A percentile compares a stretch with the other conserved stretches of the same genome.
phyloP scores from a whole-genome alignment of 495 filamentous ascomycete genomes.

The Halenospora varia region DNA sequence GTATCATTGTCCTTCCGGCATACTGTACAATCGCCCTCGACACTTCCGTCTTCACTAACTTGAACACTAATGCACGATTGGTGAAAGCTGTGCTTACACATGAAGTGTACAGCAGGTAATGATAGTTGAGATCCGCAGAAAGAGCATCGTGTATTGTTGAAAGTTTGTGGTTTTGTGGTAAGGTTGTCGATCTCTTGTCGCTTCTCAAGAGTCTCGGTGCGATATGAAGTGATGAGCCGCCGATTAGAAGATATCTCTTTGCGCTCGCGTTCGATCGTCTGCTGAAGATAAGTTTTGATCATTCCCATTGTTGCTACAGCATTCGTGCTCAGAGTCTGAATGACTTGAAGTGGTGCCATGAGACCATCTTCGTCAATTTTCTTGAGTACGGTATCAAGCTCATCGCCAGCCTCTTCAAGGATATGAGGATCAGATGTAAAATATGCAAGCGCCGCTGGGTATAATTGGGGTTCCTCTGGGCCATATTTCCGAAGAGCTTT shows the following conservation, averaged over 20 bases:
- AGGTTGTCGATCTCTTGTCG: conserved; percentile 73
- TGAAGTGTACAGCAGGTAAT: conserved; percentile 86
- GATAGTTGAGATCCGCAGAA: conserved; percentile 73
- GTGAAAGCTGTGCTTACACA: conserved; percentile 96
- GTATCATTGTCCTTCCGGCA: conserved; percentile 81
- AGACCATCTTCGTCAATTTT: conserved; percentile 87
- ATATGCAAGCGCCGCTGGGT: conserved; percentile 88
- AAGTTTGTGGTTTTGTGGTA: conserved; percentile 74
- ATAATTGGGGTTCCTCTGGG: conserved; percentile 85
- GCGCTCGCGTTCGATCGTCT: conserved; percentile 83
- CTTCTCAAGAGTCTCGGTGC: conserved; percentile 77
- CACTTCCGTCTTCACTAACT: conserved; percentile 43
- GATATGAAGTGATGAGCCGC: conserved; percentile 78
- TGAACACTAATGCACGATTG: conserved; percentile 63
- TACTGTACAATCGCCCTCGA: conserved; percentile 71
- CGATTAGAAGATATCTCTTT: conserved; percentile 82
- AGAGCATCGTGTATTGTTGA: conserved; percentile 82
- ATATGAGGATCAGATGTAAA: conserved; percentile 81
- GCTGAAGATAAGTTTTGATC: conserved; percentile 86
- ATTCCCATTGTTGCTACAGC: conserved; percentile 94
- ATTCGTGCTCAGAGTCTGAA: conserved; percentile 83
- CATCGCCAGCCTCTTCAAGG: conserved; percentile 83
- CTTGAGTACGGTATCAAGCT: conserved; percentile 71
- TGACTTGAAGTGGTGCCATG: conserved; percentile 95
- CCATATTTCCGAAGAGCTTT: conserved; percentile 88